Evolutionary conservation across 2,329 filamentous ascomycete genomes (phyloP).

Genomic region (Fusarium coicis): DNA sequence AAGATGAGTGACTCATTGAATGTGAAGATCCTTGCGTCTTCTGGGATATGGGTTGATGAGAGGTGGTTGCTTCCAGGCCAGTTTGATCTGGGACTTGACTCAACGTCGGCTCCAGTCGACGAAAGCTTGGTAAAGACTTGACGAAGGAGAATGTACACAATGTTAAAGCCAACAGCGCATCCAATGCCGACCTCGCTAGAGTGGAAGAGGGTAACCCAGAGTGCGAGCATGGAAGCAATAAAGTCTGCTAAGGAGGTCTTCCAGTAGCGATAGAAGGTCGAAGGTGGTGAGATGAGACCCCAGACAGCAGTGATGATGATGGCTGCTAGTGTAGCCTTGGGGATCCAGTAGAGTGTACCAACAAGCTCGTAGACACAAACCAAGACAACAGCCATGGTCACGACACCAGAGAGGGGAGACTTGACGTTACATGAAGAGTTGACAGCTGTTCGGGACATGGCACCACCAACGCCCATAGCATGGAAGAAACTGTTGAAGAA

Average conservation of each 20-base stretch:
- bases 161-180: constrained; percentile 69
- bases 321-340: constrained; percentile 71
- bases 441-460: constrained; percentile 75
- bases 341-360: constrained; percentile 73
- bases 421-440: constrained; percentile 73
- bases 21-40: constrained; percentile 65
- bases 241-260: constrained; percentile 73
- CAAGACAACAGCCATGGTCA: constrained; percentile 71
- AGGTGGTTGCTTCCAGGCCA: constrained; percentile 28
- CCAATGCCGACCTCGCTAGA: constrained; percentile 70
- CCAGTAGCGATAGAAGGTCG: constrained; percentile 72
- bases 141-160: constrained; percentile 68
- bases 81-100: constrained; percentile 45
- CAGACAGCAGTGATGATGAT: constrained; percentile 75
- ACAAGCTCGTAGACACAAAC: constrained; percentile 71
- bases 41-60: constrained; percentile 47
- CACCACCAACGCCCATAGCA: constrained; percentile 71
- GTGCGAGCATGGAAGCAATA: constrained; percentile 69
- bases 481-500: constrained; percentile 74
- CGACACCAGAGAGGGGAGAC: constrained; percentile 68
- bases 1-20: constrained; percentile 70
- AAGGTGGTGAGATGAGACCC: constrained; percentile 68
- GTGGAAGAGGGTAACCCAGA: constrained; percentile 72
- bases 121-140: constrained; percentile 62
- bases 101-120: constrained; percentile 44